Evolutionary conservation across 768 basidiomycete genomes (phyloP).

Genomic region (Mycena crocata): DNA sequence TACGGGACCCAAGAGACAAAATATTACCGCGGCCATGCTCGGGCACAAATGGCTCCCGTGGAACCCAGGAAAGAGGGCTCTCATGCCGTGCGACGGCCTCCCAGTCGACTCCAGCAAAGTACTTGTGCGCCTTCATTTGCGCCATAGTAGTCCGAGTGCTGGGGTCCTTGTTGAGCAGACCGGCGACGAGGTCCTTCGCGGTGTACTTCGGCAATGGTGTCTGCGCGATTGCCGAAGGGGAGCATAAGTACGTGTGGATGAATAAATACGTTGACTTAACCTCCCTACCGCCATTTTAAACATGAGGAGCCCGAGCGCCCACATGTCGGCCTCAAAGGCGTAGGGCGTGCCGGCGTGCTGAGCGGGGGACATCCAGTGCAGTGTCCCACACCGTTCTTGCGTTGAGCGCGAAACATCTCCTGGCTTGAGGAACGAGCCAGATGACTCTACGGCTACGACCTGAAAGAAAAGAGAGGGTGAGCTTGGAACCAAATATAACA

Average conservation of each 20-base stretch:
- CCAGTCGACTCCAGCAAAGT: background rate
- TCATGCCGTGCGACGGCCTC: background rate
- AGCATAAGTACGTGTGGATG: background rate
- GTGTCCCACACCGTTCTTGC: background rate
- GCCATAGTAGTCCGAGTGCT: background rate
- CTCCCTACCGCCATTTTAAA: background rate
- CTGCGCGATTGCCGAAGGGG: background rate
- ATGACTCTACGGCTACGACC: slow-evolving; percentile 5
- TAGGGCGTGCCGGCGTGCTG: slow-evolving; percentile 6
- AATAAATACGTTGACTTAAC: background rate
- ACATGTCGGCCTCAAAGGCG: slow-evolving; percentile 2
- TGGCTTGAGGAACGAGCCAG: background rate
- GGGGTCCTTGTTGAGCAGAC: background rate
- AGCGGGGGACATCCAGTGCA: slow-evolving; percentile 12
- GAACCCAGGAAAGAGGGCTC: slow-evolving; percentile 6
- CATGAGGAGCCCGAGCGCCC: slow-evolving; percentile 6
- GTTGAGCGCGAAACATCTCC: background rate
- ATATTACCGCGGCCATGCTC: background rate
- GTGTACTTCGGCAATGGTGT: background rate
- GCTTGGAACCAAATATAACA: no score
- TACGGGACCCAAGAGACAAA: background rate
- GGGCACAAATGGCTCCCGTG: slow-evolving; percentile 5
- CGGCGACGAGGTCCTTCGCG: background rate
- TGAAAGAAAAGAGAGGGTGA: background rate
- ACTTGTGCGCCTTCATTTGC: background rate